phyloP scores from a whole-genome alignment of 2,329 filamentous ascomycete genomes.

The Pseudonectria buxi region DNA sequence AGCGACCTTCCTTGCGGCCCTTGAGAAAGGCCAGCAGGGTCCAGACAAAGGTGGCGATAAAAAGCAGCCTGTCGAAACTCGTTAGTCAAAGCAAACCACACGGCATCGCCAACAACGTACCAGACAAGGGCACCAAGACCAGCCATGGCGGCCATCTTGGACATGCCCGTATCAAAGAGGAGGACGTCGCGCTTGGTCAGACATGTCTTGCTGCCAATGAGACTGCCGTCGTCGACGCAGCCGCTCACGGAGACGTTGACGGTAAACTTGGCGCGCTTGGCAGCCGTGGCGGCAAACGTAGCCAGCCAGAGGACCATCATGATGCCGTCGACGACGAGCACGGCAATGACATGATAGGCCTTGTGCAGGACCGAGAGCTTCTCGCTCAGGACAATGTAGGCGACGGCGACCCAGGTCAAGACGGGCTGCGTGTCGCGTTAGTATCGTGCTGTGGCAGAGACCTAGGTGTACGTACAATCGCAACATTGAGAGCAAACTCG shows the following conservation, averaged over 20 bases:
- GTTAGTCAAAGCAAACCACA: constrained; percentile 4
- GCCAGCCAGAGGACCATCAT: constrained; percentile 43
- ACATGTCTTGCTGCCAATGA: constrained; percentile 33
- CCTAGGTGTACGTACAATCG: constrained; percentile 13
- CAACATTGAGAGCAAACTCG: constrained; percentile 14
- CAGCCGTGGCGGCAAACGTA: constrained; percentile 34
- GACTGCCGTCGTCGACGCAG: constrained; percentile 32
- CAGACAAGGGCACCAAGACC: constrained; percentile 38
- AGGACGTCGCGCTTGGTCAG: constrained; percentile 23
- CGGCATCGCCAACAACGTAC: constrained; percentile 19
- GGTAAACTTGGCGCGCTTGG: constrained; percentile 30
- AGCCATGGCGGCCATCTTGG: constrained; percentile 33
- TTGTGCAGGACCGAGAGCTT: constrained; percentile 27
- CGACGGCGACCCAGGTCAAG: constrained; percentile 39
- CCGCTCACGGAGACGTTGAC: constrained; percentile 24
- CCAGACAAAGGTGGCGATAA: constrained; percentile 31
- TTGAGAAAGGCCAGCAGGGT: constrained; percentile 28
- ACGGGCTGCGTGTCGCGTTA: no score
- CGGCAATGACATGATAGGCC: constrained; percentile 38
- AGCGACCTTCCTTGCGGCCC: constrained; percentile 33
- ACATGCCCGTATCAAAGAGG: constrained; percentile 29
- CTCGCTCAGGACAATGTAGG: constrained; percentile 37
- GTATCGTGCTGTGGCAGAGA: no score
- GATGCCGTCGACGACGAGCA: constrained; percentile 36
- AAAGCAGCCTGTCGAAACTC: constrained; percentile 28